A percentile compares a stretch with the other conserved stretches of the same genome.
Conservation (phyloP, 2,329 filamentous ascomycete species). For the Penicillium digitatum region DNA sequence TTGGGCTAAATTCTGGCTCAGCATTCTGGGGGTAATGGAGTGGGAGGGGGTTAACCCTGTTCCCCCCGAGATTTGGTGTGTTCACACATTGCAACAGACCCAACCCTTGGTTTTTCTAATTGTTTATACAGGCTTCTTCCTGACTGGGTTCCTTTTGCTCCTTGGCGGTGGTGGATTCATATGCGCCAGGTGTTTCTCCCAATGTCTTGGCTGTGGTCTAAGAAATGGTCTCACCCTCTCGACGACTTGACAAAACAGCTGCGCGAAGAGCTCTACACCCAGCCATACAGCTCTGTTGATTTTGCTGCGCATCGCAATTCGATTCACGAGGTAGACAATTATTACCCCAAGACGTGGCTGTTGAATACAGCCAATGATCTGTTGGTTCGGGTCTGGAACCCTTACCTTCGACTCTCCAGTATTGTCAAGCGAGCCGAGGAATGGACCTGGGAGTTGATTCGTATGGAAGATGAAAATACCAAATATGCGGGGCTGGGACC, state of each 20-base stretch:
- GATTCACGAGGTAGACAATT: constrained; percentile 77
- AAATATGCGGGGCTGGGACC: constrained; percentile 81
- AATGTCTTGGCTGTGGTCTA: constrained; percentile 87
- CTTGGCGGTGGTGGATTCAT: constrained; percentile 97
- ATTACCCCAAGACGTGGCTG: constrained; percentile 84
- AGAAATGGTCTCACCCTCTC: constrained; percentile 70
- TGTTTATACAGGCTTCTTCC: constrained; percentile 59
- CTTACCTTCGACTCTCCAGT: constrained; percentile 64
- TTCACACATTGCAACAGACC: constrained; percentile 10
- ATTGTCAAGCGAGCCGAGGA: constrained; percentile 70
- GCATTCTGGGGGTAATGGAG: constrained; percentile 71
- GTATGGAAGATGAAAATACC: constrained; percentile 91
- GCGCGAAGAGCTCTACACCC: constrained; percentile 74
- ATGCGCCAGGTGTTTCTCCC: constrained; percentile 94
- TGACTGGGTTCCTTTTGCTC: constrained; percentile 83
- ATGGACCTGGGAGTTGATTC: constrained; percentile 76
- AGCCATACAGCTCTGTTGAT: constrained; percentile 72
- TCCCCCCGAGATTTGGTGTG: constrained; percentile 81
- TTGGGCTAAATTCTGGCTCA: constrained; percentile 97
- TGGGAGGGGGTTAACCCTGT: constrained; percentile 96
- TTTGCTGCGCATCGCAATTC: constrained; percentile 77
- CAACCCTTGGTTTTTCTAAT: constrained; percentile 8
- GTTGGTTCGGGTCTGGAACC: constrained; percentile 74
- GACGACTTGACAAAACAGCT: constrained; percentile 70
- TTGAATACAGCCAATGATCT: constrained; percentile 75